phyloP scores from a whole-genome alignment of 768 basidiomycete genomes.

The Sporobolomyces phaffii region DNA sequence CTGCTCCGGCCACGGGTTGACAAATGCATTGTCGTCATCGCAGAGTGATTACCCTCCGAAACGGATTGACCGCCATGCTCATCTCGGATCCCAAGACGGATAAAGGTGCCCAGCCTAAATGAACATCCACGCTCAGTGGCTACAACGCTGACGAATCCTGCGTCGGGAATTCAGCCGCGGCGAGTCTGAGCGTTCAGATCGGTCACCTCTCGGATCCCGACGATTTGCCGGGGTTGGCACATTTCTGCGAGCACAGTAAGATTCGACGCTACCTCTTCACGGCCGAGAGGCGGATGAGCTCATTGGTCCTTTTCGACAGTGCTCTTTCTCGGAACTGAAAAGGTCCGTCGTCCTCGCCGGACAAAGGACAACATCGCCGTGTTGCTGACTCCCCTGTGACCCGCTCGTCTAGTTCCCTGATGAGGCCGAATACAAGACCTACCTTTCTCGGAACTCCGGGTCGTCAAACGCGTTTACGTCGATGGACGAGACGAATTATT shows the following conservation, averaged over 20 bases:
- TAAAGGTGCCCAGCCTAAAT: slow-evolving; percentile 40
- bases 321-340: slow-evolving; percentile 37
- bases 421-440: slow-evolving; percentile 33
- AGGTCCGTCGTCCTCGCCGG: neutral
- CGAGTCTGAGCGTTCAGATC: slow-evolving; percentile 48
- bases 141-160: neutral
- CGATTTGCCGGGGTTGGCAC: slow-evolving; percentile 48
- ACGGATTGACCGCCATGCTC: slow-evolving; percentile 47
- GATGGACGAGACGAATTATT: slow-evolving; percentile 31
- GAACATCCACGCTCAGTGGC: too few species aligned
- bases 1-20: too few species aligned
- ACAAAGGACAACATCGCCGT: too few species aligned
- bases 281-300: neutral
- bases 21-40: too few species aligned
- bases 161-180: slow-evolving; percentile 39
- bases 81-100: slow-evolving; percentile 48
- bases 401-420: slow-evolving; percentile 27
- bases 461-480: slow-evolving; percentile 32
- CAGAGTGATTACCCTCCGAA: slow-evolving; percentile 46
- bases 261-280: neutral
- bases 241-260: slow-evolving; percentile 45
- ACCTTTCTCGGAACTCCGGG: slow-evolving; percentile 23
- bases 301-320: neutral
- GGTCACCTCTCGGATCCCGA: slow-evolving; percentile 49
- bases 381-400: too few species aligned